Conservation (phyloP, 306 rosid genomes). For the Lablab purpureus region DNA sequence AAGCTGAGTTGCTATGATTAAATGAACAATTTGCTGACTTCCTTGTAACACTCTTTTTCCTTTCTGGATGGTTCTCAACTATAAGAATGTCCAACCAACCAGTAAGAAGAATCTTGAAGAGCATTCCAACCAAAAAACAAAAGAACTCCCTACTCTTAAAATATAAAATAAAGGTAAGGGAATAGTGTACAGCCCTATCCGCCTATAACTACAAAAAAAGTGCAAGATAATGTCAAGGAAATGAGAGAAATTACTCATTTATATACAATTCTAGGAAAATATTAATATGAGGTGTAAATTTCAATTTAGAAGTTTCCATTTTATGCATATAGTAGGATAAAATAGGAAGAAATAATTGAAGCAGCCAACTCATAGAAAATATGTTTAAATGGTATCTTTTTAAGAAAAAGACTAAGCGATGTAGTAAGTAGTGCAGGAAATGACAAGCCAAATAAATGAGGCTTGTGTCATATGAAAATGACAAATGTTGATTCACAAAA, state of each 20-base stretch:
- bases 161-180: background rate
- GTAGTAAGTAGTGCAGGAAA: constrained; percentile 18
- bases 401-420: background rate
- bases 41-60: background rate
- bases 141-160: background rate
- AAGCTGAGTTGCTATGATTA: constrained; percentile 19
- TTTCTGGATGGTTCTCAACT: constrained; percentile 17
- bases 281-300: background rate
- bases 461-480: constrained; percentile 26
- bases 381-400: constrained; percentile 17
- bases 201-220: constrained; percentile 9
- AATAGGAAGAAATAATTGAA: constrained; percentile 3
- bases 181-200: constrained; percentile 11
- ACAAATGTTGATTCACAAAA: constrained; percentile 17
- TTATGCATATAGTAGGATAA: constrained; percentile 11
- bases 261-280: constrained; percentile 16
- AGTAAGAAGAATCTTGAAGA: constrained; percentile 39
- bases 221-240: background rate
- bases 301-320: background rate
- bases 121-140: constrained; percentile 7
- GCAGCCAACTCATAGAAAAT: background rate
- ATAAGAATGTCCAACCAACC: constrained; percentile 27
- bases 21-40: constrained; percentile 27
- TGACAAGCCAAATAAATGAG: constrained; percentile 16
- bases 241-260: constrained; percentile 14